These are phyloP conservation scores for Condylostoma magnum DNA, from an alignment of 169 alveolate genomes.

Conservation along the genomic window DNA sequence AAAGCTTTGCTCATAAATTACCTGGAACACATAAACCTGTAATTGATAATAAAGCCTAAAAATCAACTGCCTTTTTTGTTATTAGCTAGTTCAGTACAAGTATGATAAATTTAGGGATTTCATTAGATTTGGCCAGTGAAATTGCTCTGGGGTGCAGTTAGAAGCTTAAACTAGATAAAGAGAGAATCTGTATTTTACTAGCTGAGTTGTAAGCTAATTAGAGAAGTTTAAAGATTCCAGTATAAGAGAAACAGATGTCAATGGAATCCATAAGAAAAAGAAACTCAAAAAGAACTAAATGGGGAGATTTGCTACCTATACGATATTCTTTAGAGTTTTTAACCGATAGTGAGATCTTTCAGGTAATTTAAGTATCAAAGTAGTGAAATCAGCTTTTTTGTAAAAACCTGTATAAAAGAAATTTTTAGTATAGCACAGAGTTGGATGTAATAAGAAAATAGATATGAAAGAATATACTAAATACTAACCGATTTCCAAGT, in stretches of 20 bases:
- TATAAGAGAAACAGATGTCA: background rate
- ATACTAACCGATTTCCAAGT: too few species aligned
- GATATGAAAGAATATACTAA: too few species aligned
- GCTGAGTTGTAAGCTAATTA: constrained; percentile 47
- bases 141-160: constrained; percentile 34
- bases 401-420: too few species aligned
- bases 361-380: too few species aligned
- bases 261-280: background rate
- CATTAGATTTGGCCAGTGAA: constrained; percentile 35
- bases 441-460: too few species aligned
- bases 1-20: too few species aligned
- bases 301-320: constrained; percentile 38
- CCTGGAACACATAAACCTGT: too few species aligned
- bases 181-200: constrained; percentile 38
- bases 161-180: constrained; percentile 33
- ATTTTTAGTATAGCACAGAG: too few species aligned
- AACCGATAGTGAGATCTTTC: too few species aligned
- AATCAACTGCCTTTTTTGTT: constrained; percentile 20
- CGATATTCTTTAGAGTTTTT: constrained; percentile 33
- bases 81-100: constrained; percentile 33
- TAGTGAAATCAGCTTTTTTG: too few species aligned
- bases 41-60: background rate
- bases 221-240: constrained; percentile 19
- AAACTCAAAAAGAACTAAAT: background rate
- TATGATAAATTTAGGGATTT: constrained; percentile 43